Evolutionary conservation across 768 basidiomycete genomes (phyloP).

Genomic region (Leccinum olivaceopallidum): DNA sequence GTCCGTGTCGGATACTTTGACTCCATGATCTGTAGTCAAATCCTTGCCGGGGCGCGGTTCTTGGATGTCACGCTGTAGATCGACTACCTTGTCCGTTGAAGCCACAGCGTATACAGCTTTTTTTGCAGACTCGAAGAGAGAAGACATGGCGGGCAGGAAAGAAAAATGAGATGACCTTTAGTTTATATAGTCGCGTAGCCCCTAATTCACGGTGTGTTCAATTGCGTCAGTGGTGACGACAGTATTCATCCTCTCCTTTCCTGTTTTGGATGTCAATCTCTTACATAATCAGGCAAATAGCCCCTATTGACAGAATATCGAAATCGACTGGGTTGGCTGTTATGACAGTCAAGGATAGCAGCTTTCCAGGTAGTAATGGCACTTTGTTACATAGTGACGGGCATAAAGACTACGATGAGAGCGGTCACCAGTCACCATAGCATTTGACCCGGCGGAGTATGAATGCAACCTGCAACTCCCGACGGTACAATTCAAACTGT

Average conservation of each 20-base stretch:
- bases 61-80: constrained; percentile 30
- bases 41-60: constrained; percentile 10
- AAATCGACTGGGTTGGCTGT: neutral
- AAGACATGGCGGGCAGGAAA: constrained; percentile 12
- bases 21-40: constrained; percentile 65
- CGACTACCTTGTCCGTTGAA: constrained; percentile 22
- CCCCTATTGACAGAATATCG: neutral
- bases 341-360: too few species aligned
- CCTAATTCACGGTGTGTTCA: constrained; percentile 5
- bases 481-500: neutral
- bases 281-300: neutral
- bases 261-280: neutral
- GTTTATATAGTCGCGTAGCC: constrained; percentile 6
- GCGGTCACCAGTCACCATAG: too few species aligned
- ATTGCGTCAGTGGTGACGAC: constrained; percentile 29
- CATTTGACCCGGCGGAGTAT: too few species aligned
- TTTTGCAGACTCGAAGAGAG: constrained; percentile 17
- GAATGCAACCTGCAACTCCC: neutral
- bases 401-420: too few species aligned
- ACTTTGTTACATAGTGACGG: too few species aligned
- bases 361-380: too few species aligned
- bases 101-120: constrained; percentile 9
- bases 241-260: neutral
- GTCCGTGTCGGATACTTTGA: constrained; percentile 60
- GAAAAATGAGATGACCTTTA: too few species aligned